Evolutionary conservation across 2,329 filamentous ascomycete species (phyloP), one percentile per base, ranked within the genome.

Genomic region (Penicillium brasilianum): DNA sequence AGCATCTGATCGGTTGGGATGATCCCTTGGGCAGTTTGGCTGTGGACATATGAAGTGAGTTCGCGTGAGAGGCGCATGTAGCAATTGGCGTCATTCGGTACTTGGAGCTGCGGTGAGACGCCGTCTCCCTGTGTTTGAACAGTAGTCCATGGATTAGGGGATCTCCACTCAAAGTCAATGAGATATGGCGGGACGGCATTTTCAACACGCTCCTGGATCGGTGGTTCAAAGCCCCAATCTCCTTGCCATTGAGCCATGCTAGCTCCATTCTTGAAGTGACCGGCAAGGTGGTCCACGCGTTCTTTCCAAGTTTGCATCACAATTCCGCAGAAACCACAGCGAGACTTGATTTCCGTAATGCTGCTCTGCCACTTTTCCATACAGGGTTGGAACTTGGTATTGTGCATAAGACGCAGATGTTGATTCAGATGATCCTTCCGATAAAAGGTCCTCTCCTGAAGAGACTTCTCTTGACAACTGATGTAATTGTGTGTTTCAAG

Each of bases 351-450:
- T 54, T 83, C 81, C 16, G 80, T 80, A 4, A 82, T 83, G 53
- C 82, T 81, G 30, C 83, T 83, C 69, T 85, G 85, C 86, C 86
- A 88, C 39, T 76, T 75, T 28, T 87, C 83, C 85, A 87, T 88
- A 55, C 77, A 80, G 0, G 78, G 66, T 2, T 78, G 79, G 71
- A 87, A 82, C 64, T 84, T 85, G 66, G 82, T 83, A 62, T 81
- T 80, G 68, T 88, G 86, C 80, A 87, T 86, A 56, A 88, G 75
- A 37, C 85, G 80, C 34, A 88, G 73, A 71, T 88, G 86, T 67
- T 88, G 86, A 53, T 85, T 82, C 13, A 88, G 78, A 68, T 88
- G 86, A 67, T 88, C 86, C 71, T 88, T 88, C 28, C 86, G 79
- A 68, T 85, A 87, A 71, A 88, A 88, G 0, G 84, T 87, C 37